These are phyloP conservation scores for Scheffersomyces coipomensis DNA, from an alignment of 805 yeast species.

Conservation along the genomic window DNA sequence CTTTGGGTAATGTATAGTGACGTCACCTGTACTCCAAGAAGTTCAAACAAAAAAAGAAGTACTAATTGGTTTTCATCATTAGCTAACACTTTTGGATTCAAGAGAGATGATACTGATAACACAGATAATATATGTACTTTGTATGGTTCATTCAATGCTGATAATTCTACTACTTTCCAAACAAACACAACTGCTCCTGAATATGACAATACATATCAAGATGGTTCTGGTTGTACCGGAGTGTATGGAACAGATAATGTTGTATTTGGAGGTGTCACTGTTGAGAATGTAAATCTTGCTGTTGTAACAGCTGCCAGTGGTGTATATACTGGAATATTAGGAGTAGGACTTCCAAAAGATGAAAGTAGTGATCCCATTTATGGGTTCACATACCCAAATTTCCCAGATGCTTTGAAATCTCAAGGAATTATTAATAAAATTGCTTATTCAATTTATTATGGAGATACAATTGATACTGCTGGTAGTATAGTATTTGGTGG, in stretches of 20 bases:
- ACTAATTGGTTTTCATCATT: no score
- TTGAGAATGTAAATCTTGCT: slow-evolving; percentile 8
- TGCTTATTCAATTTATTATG: slow-evolving; percentile 30
- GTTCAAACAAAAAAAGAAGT: no score
- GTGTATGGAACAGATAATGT: slow-evolving; percentile 35
- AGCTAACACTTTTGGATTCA: no score
- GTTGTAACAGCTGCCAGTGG: slow-evolving; percentile 7
- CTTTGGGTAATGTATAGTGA: slow-evolving; percentile 17
- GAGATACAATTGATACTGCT: slow-evolving; percentile 9
- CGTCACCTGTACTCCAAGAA: slow-evolving; percentile 6
- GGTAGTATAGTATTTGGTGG: slow-evolving; percentile 28
- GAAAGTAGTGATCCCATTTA: background rate
- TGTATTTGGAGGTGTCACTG: background rate
- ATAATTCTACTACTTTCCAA: slow-evolving; percentile 28
- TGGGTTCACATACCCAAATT: slow-evolving; percentile 18
- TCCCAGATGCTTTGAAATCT: slow-evolving; percentile 26
- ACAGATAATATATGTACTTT: slow-evolving; percentile 19
- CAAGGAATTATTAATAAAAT: slow-evolving; percentile 27
- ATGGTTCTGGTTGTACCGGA: slow-evolving; percentile 49
- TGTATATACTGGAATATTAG: slow-evolving; percentile 21
- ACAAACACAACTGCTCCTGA: slow-evolving; percentile 21
- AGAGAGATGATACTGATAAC: background rate
- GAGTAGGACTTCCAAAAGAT: slow-evolving; percentile 15
- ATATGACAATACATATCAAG: slow-evolving; percentile 46
- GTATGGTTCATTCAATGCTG: slow-evolving; percentile 37